Evolutionary conservation across 2,329 filamentous ascomycete species (phyloP).

Genomic region (Trichoderma breve): DNA sequence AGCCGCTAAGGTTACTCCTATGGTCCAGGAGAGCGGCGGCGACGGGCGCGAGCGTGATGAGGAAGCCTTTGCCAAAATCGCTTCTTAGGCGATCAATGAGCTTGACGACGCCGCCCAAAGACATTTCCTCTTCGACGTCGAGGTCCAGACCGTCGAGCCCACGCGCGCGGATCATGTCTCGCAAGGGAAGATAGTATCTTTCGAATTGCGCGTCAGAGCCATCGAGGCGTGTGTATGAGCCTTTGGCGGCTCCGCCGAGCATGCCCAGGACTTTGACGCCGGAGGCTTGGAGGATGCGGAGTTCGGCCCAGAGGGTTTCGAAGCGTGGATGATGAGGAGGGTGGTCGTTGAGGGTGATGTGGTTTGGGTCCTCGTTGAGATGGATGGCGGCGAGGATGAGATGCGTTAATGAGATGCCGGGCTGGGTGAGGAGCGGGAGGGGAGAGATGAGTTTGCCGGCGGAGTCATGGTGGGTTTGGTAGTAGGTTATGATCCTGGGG

Average conservation of each 20-base stretch:
- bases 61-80: slow-evolving; percentile 68
- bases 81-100: slow-evolving; percentile 65
- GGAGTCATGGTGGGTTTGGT: slow-evolving; percentile 53
- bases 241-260: slow-evolving; percentile 80
- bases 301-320: slow-evolving; percentile 74
- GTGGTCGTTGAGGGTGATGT: slow-evolving; percentile 79
- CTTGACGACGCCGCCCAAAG: slow-evolving; percentile 62
- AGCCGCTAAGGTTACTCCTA: slow-evolving; percentile 69
- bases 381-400: slow-evolving; percentile 86
- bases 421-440: slow-evolving; percentile 49
- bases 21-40: slow-evolving; percentile 64
- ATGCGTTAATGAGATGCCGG: slow-evolving; percentile 63
- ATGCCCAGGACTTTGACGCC: slow-evolving; percentile 82
- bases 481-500: slow-evolving; percentile 52
- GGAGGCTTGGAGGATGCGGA: slow-evolving; percentile 65
- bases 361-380: slow-evolving; percentile 64
- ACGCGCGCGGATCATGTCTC: slow-evolving; percentile 60
- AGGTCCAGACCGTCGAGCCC: slow-evolving; percentile 70
- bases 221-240: slow-evolving; percentile 62
- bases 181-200: slow-evolving; percentile 67
- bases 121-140: slow-evolving; percentile 76
- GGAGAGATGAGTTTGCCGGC: slow-evolving; percentile 49
- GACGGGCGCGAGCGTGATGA: slow-evolving; percentile 80
- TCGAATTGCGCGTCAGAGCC: slow-evolving; percentile 63
- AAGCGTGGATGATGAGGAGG: slow-evolving; percentile 65